These are phyloP conservation scores for Cryptococcus deneoformans DNA, from an alignment of 1,284 basidiomycete species.

Conservation along the genomic window DNA sequence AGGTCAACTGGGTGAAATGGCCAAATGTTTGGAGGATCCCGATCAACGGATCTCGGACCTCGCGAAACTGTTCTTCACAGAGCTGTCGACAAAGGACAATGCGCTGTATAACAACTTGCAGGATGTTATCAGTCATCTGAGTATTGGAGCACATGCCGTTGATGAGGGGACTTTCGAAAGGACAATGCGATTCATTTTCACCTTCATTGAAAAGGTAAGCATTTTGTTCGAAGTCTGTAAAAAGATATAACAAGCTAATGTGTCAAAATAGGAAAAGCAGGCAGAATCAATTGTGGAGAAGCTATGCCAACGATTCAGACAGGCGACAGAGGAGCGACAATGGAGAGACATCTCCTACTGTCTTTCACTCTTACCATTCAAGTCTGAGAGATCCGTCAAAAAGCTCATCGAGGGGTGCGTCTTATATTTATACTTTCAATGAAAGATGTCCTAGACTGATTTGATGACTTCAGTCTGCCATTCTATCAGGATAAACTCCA, in stretches of 20 bases:
- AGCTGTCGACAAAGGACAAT: constrained; percentile 94
- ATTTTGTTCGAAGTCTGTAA: background rate
- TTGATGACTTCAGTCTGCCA: constrained; percentile 54
- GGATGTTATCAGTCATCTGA: constrained; percentile 93
- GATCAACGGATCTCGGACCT: constrained; percentile 86
- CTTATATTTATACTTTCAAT: background rate
- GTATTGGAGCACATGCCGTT: constrained; percentile 88
- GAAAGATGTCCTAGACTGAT: background rate
- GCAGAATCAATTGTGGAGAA: constrained; percentile 94
- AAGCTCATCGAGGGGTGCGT: constrained; percentile 82
- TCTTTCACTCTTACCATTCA: constrained; percentile 90
- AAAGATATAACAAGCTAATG: background rate
- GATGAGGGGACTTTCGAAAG: constrained; percentile 89
- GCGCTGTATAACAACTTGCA: constrained; percentile 99
- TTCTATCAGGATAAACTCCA: constrained; percentile 96
- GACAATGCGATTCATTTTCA: constrained; percentile 94
- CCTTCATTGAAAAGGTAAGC: constrained; percentile 88
- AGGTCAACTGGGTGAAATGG: constrained; percentile 98
- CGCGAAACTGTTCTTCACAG: constrained; percentile 95
- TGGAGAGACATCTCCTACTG: constrained; percentile 99
- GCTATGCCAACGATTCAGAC: constrained; percentile 88
- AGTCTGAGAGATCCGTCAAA: constrained; percentile 93
- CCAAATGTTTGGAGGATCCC: constrained; percentile 95
- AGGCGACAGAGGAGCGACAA: constrained; percentile 83
- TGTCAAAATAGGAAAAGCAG: constrained; percentile 73